phyloP scores from a whole-genome alignment of 306 rosid genomes.

The Dryas alaskensis region DNA sequence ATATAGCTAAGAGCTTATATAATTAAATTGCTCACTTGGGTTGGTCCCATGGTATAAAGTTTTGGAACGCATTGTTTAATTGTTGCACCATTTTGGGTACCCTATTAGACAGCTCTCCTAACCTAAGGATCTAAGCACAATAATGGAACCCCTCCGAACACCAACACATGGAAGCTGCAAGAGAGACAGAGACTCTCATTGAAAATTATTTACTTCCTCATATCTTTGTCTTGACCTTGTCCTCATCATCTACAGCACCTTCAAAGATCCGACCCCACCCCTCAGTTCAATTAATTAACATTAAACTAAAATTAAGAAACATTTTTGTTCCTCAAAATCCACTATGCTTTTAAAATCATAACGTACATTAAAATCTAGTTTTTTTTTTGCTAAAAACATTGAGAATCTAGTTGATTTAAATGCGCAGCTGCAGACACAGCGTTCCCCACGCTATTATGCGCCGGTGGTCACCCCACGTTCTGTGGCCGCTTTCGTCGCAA shows the following conservation, averaged over 20 bases:
- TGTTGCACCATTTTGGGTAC: conserved; percentile 5
- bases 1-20: no score
- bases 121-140: not conserved
- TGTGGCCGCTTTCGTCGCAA: not conserved
- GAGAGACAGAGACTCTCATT: conserved; percentile 25
- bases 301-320: not conserved
- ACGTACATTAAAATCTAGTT: not conserved
- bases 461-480: not conserved
- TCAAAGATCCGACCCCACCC: conserved; percentile 5
- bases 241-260: conserved; percentile 14
- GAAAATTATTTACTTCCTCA: conserved; percentile 1
- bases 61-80: not conserved
- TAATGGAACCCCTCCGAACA: conserved; percentile 15
- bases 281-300: not conserved
- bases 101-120: not conserved
- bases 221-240: conserved; percentile 26
- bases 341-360: not conserved
- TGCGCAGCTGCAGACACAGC: conserved; percentile 2
- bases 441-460: conserved; percentile 1
- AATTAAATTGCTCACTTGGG: not conserved
- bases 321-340: not conserved
- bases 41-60: conserved; percentile 12
- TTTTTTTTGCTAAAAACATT: no score
- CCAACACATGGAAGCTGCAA: conserved; percentile 42
- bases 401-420: not conserved